Percentiles rank a stretch among this genome's conserved stretches.
Evolutionary conservation across 352 stramenopile genomes (phyloP).

Genomic region (Globisporangium canariense): DNA sequence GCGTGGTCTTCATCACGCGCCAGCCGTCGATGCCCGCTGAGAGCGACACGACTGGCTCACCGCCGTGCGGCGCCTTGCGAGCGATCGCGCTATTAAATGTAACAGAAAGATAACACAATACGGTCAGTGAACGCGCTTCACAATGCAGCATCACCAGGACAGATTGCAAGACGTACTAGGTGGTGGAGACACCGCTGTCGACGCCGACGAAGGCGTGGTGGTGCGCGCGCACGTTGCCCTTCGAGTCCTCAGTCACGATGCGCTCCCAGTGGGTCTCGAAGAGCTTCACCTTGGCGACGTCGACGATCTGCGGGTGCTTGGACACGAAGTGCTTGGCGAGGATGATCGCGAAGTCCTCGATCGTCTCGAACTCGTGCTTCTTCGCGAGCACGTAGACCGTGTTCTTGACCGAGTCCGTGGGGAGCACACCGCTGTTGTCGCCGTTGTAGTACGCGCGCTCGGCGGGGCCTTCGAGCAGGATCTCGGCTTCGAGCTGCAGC

Average conservation of each 20-base stretch:
- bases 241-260: slow-evolving; percentile 48
- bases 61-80: slow-evolving; percentile 35
- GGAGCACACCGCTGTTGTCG: slow-evolving; percentile 83
- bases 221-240: slow-evolving; percentile 50
- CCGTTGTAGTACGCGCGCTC: slow-evolving; percentile 78
- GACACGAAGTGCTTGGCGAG: slow-evolving; percentile 86
- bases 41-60: slow-evolving; percentile 40
- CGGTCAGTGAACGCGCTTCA: background rate
- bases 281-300: slow-evolving; percentile 71
- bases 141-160: background rate
- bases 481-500: slow-evolving; percentile 78
- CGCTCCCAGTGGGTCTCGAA: slow-evolving; percentile 78
- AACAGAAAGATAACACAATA: background rate
- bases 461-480: slow-evolving; percentile 79
- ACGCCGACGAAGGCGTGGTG: slow-evolving; percentile 74
- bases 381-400: slow-evolving; percentile 87
- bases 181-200: slow-evolving; percentile 48
- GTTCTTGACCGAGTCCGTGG: slow-evolving; percentile 91
- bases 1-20: slow-evolving; percentile 88
- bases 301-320: slow-evolving; percentile 71
- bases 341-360: slow-evolving; percentile 87
- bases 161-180: slow-evolving; percentile 45
- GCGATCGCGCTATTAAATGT: slow-evolving; percentile 38
- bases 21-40: slow-evolving; percentile 59
- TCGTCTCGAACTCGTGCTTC: slow-evolving; percentile 82